Evolutionary conservation across 1,284 basidiomycete genomes (phyloP), one percentile per base, ranked within the genome.

Genomic region (Coniferiporia weirii): DNA sequence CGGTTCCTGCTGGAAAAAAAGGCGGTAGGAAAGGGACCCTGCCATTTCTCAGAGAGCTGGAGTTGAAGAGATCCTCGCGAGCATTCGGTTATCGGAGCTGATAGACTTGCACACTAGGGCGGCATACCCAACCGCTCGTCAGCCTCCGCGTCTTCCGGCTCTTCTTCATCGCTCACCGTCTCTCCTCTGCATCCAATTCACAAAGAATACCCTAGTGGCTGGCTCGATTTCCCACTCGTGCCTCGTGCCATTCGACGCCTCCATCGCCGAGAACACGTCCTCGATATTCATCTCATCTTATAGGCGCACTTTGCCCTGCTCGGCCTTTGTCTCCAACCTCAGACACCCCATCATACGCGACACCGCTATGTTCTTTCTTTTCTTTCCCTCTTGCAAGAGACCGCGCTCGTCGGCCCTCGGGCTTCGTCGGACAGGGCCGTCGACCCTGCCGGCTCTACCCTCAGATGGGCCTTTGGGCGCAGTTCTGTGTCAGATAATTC

Each of bases 401-500:
- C 56, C 56, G 56, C 44, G 10, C 52, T 50, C 51, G 51, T 52
- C 56, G 56, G 56, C 19, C 27, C 27, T 56, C 54, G 54, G 53
- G 45, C 44, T 20, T 38, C 40, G 19, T 51, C 44, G 50, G 56
- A 12, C 38, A 40, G 12, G 27, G 38, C 38, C 3, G 9, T 40
- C 15, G 38, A 40, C 38, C 38, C 38, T 40, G 38, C 38, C 38
- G 38, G 38, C 38, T 40, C 38, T 40, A 9, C 38, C 38, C 38
- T 9, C 38, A 40, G 36, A n/a, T n/a, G n/a, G n/a, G n/a, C n/a
- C n/a, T n/a, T n/a, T n/a, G n/a, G n/a, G 48, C 48, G 53, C 52
- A 52, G 48, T 56, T 52, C 49, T 52, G 47, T 60, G 59, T 55
- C 59, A 60, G 54, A 38, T 45, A 12, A 40, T 45, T 52, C 19